These are phyloP conservation scores for Haplosporangium sp. DNA, from an alignment of 371 early-diverging fungal species.

Conservation along the genomic window DNA sequence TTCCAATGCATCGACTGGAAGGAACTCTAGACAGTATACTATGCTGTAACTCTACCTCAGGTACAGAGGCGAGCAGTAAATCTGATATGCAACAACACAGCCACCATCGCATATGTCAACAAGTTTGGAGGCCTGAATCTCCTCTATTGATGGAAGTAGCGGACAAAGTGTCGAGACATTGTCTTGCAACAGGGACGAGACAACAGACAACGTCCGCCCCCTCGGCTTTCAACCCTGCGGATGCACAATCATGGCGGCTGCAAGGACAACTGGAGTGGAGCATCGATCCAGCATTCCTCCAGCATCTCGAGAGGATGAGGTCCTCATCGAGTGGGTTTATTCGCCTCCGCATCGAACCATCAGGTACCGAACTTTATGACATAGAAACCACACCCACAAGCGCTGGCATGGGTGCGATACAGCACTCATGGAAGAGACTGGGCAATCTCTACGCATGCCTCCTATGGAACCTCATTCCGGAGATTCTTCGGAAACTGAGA, in stretches of 20 bases:
- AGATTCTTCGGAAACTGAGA: constrained; percentile 5
- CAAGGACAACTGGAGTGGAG: constrained; percentile 21
- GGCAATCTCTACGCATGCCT: constrained; percentile 26
- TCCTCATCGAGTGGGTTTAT: constrained; percentile 18
- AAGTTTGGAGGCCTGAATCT: constrained; percentile 41
- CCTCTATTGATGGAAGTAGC: constrained; percentile 23
- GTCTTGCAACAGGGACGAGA: constrained; percentile 29
- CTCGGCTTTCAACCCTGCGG: constrained; percentile 49
- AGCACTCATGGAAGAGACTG: constrained; percentile 5
- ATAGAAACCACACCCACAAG: constrained; percentile 7
- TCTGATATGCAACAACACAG: constrained; percentile 46
- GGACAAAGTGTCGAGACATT: constrained; percentile 27
- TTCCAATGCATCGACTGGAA: constrained; percentile 20
- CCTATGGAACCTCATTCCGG: background rate
- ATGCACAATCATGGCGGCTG: constrained; percentile 30
- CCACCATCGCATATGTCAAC: constrained; percentile 45
- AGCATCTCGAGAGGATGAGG: constrained; percentile 12
- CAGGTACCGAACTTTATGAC: constrained; percentile 19
- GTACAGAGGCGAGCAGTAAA: constrained; percentile 14
- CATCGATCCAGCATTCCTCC: constrained; percentile 15
- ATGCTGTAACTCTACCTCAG: constrained; percentile 10
- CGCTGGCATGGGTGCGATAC: constrained; percentile 1
- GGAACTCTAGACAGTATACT: constrained; percentile 16
- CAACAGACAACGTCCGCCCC: constrained; percentile 39
- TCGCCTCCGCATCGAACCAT: constrained; percentile 14